phyloP scores from a whole-genome alignment of 129 eudicot species.

The Logfia minima region DNA sequence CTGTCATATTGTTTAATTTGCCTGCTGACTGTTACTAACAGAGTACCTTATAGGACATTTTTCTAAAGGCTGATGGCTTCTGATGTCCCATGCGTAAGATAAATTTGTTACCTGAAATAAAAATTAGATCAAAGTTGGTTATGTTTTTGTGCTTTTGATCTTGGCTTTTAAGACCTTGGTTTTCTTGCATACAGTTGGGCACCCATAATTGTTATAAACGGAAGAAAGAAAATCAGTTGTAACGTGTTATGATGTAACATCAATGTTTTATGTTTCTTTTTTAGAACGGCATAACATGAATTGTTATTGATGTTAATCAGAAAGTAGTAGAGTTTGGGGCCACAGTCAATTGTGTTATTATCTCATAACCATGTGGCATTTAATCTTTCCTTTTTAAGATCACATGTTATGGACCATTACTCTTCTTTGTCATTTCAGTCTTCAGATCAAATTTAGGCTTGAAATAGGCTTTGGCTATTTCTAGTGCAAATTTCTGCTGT shows the following conservation, averaged over 20 bases:
- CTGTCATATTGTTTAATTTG: background rate
- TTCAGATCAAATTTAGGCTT: conserved; percentile 3
- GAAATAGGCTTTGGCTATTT: background rate
- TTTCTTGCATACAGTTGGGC: background rate
- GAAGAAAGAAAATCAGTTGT: background rate
- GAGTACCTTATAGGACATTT: too few species aligned
- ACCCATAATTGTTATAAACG: background rate
- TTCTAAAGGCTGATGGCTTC: too few species aligned
- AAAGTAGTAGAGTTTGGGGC: conserved; percentile 15
- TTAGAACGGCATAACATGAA: background rate
- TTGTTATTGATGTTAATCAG: conserved; percentile 13
- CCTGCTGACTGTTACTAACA: background rate
- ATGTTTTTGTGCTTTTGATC: background rate
- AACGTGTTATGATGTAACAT: too few species aligned
- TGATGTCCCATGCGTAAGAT: too few species aligned
- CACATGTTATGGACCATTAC: conserved; percentile 23
- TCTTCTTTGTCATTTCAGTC: background rate
- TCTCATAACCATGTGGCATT: conserved; percentile 17
- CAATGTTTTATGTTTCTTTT: background rate
- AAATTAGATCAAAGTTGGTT: background rate
- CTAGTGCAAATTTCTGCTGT: background rate
- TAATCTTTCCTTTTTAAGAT: background rate
- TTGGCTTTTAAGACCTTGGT: background rate
- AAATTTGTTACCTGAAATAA: background rate
- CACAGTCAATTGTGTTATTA: background rate